phyloP scores from a whole-genome alignment of 768 basidiomycete genomes.

The Coprinopsis marcescibilis region DNA sequence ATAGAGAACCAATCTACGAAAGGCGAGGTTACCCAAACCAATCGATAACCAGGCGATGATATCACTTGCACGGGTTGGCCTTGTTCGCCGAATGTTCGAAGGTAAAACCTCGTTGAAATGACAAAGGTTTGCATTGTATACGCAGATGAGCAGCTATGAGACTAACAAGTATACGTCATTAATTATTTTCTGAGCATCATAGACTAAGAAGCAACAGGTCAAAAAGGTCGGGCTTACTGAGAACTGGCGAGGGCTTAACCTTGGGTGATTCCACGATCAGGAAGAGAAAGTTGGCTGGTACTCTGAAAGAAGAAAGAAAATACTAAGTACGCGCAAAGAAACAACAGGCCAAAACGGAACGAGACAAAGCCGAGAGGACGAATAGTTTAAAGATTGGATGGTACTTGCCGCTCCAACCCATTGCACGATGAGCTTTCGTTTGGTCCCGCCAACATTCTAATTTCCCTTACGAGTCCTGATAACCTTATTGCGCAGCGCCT shows the following conservation, averaged over 20 bases:
- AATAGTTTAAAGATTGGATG: neutral
- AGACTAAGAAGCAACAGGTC: no score
- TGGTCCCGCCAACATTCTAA: neutral
- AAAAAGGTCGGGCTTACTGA: no score
- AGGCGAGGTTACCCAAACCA: no score
- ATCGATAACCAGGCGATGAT: no score
- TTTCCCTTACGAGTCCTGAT: constrained; percentile 56
- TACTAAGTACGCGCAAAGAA: neutral
- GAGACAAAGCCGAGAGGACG: neutral
- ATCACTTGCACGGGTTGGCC: no score
- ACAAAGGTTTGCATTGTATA: neutral
- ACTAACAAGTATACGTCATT: neutral
- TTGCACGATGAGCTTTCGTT: neutral
- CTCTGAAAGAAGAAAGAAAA: neutral
- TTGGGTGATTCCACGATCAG: neutral
- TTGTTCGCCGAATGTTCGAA: neutral
- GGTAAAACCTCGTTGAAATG: constrained; percentile 2
- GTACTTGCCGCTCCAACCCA: constrained; percentile 8
- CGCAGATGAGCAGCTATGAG: neutral
- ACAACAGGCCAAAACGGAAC: neutral
- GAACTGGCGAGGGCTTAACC: no score
- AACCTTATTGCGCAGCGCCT: constrained; percentile 78
- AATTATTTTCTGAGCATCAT: no score
- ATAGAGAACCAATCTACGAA: no score
- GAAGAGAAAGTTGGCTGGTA: neutral